Percentiles rank a stretch among this genome's conserved stretches.
Conservation (phyloP, 768 basidiomycete genomes). For the Lentinula boryana region DNA sequence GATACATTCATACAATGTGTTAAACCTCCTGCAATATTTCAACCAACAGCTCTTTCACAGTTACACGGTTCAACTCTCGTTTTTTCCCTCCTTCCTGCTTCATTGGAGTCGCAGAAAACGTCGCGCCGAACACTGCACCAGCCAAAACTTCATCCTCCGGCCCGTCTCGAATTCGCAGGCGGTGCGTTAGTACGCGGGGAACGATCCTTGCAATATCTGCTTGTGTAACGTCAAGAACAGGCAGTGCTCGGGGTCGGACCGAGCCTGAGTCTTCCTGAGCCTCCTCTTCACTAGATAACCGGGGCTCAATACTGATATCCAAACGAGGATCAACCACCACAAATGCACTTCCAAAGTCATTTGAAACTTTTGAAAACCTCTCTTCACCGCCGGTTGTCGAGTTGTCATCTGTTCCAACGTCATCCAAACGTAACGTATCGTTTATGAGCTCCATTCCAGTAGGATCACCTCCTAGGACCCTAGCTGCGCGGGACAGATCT, state of each 20-base stretch:
- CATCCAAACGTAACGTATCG: background rate
- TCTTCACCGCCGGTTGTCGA: background rate
- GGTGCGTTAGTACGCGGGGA: constrained; percentile 69
- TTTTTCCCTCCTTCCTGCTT: constrained; percentile 10
- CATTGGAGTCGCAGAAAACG: constrained; percentile 10
- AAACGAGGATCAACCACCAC: background rate
- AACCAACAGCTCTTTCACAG: constrained; percentile 64
- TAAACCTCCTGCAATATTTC: constrained; percentile 24
- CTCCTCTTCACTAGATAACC: background rate
- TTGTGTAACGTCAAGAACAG: constrained; percentile 58
- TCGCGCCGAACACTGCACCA: constrained; percentile 56
- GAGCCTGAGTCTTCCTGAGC: background rate
- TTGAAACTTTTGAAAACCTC: constrained; percentile 9
- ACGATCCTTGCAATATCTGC: constrained; percentile 71
- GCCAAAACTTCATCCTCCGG: constrained; percentile 67
- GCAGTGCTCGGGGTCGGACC: background rate
- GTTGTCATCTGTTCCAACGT: background rate
- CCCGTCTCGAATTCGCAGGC: constrained; percentile 62
- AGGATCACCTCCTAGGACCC: constrained; percentile 57
- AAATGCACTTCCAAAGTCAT: constrained; percentile 5
- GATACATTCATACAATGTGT: no score
- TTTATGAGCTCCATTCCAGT: constrained; percentile 54
- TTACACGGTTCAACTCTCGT: constrained; percentile 22
- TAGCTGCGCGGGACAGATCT: constrained; percentile 58
- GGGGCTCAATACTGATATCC: background rate